These are phyloP conservation scores for Boletus patriciae DNA, from an alignment of 768 basidiomycete genomes.

Conservation along the genomic window DNA sequence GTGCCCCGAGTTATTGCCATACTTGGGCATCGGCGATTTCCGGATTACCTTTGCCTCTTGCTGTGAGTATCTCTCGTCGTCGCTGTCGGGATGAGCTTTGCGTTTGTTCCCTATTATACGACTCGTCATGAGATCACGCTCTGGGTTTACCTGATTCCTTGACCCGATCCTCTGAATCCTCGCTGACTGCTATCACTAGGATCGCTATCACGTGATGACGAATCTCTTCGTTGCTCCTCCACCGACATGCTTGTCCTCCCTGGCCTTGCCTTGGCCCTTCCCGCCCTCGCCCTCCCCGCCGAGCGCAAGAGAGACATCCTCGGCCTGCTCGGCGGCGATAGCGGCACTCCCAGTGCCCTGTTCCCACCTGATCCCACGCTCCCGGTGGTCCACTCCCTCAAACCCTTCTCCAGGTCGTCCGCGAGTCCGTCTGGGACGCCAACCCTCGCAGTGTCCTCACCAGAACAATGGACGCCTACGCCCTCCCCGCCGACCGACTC, in stretches of 20 bases:
- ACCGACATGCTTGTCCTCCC: neutral
- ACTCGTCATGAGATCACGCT: slow-evolving; percentile 43
- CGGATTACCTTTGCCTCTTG: slow-evolving; percentile 7
- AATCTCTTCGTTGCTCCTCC: neutral
- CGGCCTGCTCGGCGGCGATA: slow-evolving; percentile 11
- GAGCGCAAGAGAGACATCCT: slow-evolving; percentile 15
- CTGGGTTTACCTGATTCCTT: slow-evolving; percentile 46
- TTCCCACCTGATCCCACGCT: neutral
- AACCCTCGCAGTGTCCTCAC: neutral
- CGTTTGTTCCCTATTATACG: slow-evolving; percentile 66
- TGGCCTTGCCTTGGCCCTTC: neutral
- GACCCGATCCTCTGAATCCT: neutral
- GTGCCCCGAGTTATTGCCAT: neutral
- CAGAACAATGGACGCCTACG: neutral
- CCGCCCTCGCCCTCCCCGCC: neutral
- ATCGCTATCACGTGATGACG: slow-evolving; percentile 1
- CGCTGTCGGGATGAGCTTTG: slow-evolving; percentile 42
- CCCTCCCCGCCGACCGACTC: neutral
- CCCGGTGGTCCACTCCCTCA: neutral
- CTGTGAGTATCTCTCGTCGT: neutral
- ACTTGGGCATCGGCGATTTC: slow-evolving; percentile 6
- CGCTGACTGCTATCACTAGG: too few relatives aligned
- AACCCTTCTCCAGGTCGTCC: neutral
- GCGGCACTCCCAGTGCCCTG: neutral
- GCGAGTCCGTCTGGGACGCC: neutral